Conservation (phyloP, 306 rosid genomes). For the Sesbania bispinosa region DNA sequence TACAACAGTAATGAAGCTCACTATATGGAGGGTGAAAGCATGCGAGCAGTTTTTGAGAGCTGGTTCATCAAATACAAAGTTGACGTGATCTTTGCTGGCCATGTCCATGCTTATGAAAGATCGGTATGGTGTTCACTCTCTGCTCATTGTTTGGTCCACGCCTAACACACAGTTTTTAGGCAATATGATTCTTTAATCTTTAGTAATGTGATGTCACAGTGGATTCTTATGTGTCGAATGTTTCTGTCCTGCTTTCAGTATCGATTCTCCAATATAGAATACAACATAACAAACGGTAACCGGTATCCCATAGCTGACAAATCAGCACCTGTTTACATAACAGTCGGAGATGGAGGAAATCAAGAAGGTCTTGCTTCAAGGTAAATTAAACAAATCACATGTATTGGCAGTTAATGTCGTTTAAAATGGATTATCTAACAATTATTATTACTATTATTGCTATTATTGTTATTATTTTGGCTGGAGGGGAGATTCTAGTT, state of each 20-base stretch:
- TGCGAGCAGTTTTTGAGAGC: slow-evolving; percentile 75
- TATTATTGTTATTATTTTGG: not conserved
- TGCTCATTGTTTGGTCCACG: slow-evolving; percentile 7
- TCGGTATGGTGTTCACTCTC: slow-evolving; percentile 55
- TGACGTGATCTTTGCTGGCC: slow-evolving; percentile 90
- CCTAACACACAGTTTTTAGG: not conserved
- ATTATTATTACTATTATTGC: not conserved
- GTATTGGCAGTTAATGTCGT: not conserved
- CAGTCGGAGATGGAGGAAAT: slow-evolving; percentile 98
- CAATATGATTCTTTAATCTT: slow-evolving; percentile 21
- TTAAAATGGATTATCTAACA: not conserved
- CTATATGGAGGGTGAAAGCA: slow-evolving; percentile 96
- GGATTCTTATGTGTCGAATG: slow-evolving; percentile 12
- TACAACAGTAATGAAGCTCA: slow-evolving; percentile 84
- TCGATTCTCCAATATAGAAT: slow-evolving; percentile 66
- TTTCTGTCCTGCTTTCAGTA: slow-evolving; percentile 51
- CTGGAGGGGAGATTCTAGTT: not conserved
- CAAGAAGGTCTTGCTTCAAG: slow-evolving; percentile 96
- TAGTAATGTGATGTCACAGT: slow-evolving; percentile 5
- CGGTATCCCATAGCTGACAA: slow-evolving; percentile 67
- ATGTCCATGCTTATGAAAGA: slow-evolving; percentile 99
- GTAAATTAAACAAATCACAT: slow-evolving; percentile 33
- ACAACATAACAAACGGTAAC: slow-evolving; percentile 66
- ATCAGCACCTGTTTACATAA: slow-evolving; percentile 87
- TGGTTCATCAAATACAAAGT: slow-evolving; percentile 79